Conservation (phyloP, 108 stramenopile genomes). For the Craspedostauros australis region DNA sequence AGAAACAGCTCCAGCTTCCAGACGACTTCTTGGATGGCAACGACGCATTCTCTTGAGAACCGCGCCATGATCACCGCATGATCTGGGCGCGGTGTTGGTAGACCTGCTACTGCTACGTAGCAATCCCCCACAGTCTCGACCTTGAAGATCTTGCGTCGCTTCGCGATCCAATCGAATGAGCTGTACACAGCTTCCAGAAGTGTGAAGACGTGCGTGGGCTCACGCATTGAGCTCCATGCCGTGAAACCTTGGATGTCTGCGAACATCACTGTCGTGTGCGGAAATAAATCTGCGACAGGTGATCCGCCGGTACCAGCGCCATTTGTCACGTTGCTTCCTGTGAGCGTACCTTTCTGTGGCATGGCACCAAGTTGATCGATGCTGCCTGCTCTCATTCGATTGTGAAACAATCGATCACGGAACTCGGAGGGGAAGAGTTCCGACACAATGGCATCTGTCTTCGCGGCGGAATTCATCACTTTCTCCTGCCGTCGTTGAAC, state of each 20-base stretch:
- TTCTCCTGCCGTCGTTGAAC: background rate
- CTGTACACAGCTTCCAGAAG: constrained; percentile 10
- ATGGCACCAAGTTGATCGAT: too few species aligned
- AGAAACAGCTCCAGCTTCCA: constrained; percentile 14
- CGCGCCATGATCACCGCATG: constrained; percentile 26
- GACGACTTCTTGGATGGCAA: constrained; percentile 1
- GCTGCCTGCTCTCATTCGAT: too few species aligned
- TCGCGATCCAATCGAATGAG: constrained; percentile 3
- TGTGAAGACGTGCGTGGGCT: constrained; percentile 13
- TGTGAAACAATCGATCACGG: too few species aligned
- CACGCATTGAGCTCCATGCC: constrained; percentile 12
- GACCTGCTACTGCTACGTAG: constrained; percentile 33
- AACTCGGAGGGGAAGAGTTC: constrained; percentile 10
- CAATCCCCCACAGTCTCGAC: constrained; percentile 41
- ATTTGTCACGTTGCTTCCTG: too few species aligned
- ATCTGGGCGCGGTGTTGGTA: constrained; percentile 12
- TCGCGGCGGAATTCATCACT: background rate
- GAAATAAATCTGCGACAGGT: constrained; percentile 16
- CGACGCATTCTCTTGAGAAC: constrained; percentile 21
- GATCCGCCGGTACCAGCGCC: too few species aligned
- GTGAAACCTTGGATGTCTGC: constrained; percentile 23
- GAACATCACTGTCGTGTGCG: constrained; percentile 9
- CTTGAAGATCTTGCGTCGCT: constrained; percentile 9
- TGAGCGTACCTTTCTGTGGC: too few species aligned
- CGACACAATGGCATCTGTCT: background rate